Percentiles rank a stretch among this genome's conserved stretches.
phyloP scores from a whole-genome alignment of 768 basidiomycete genomes.

The Hypholoma fasciculare region DNA sequence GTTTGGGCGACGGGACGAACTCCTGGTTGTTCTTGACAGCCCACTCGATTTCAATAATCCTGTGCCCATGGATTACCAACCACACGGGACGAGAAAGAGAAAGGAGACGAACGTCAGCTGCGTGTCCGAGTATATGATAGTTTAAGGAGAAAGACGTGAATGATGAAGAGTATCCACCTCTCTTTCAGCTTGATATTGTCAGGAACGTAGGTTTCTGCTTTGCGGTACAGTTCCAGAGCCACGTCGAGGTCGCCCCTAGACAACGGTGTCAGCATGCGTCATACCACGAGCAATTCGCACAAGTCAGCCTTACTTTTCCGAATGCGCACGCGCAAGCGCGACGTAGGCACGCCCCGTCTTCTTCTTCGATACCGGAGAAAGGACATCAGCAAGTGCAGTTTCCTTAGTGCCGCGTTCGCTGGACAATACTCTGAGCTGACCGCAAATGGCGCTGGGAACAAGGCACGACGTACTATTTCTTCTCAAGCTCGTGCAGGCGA shows the following conservation, averaged over 20 bases:
- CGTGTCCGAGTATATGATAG: constrained; percentile 35
- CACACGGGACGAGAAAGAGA: constrained; percentile 29
- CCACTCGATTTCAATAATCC: constrained; percentile 85
- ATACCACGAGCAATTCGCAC: neutral
- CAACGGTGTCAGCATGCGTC: constrained; percentile 4
- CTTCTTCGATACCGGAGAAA: constrained; percentile 77
- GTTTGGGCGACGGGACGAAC: constrained; percentile 62
- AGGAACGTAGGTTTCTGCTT: constrained; percentile 82
- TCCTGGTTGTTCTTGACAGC: constrained; percentile 62
- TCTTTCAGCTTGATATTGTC: constrained; percentile 84
- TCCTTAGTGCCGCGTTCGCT: constrained; percentile 68
- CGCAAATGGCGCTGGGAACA: neutral
- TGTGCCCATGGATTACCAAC: constrained; percentile 36
- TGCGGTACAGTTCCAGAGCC: constrained; percentile 80
- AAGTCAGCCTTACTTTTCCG: constrained; percentile 65
- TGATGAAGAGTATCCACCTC: constrained; percentile 79
- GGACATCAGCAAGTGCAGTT: constrained; percentile 54
- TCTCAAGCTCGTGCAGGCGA: constrained; percentile 69
- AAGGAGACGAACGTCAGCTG: constrained; percentile 42
- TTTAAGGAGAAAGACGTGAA: constrained; percentile 64
- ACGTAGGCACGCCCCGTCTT: constrained; percentile 83
- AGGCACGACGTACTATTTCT: constrained; percentile 58
- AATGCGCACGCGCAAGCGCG: constrained; percentile 78
- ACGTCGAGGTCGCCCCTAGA: constrained; percentile 75
- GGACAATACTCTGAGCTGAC: neutral